phyloP scores from a whole-genome alignment of 495 filamentous ascomycete genomes.

The Trichoderma parareesei region DNA sequence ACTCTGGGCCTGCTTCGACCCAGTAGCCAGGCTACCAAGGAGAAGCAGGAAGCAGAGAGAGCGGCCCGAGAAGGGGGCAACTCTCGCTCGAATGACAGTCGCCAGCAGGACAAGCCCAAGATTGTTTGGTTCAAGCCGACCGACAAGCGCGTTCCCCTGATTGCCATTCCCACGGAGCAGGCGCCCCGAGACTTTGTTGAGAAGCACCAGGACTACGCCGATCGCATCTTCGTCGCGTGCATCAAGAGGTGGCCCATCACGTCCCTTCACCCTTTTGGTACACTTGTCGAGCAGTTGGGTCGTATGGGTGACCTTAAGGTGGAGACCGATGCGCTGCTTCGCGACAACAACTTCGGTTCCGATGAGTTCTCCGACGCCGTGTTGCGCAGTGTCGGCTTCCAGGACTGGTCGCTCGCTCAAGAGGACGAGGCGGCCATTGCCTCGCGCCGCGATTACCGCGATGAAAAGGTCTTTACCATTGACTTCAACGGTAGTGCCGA shows the following conservation, averaged over 20 bases:
- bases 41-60: constrained; percentile 97
- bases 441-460: constrained; percentile 82
- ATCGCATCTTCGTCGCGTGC: constrained; percentile 95
- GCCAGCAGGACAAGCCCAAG: constrained; percentile 94
- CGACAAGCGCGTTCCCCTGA: constrained; percentile 94
- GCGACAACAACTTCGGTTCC: constrained; percentile 96
- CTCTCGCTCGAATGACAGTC: constrained; percentile 63
- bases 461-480: constrained; percentile 84
- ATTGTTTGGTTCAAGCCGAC: constrained; percentile 99
- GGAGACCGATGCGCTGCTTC: constrained; percentile 91
- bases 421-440: constrained; percentile 71
- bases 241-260: constrained; percentile 99
- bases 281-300: constrained; percentile 91
- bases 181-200: constrained; percentile 97
- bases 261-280: constrained; percentile 97
- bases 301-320: constrained; percentile 96
- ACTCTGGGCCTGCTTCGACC: constrained; percentile 88
- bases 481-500: constrained; percentile 76
- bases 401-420: constrained; percentile 78
- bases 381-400: constrained; percentile 80
- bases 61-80: constrained; percentile 76
- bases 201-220: constrained; percentile 94
- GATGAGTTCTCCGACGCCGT: constrained; percentile 98
- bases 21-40: constrained; percentile 97
- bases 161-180: constrained; percentile 97